A percentile compares a stretch with the other conserved stretches of the same genome.
phyloP scores from a whole-genome alignment of 2,329 filamentous ascomycete species.

The Sclerotinia glacialis region DNA sequence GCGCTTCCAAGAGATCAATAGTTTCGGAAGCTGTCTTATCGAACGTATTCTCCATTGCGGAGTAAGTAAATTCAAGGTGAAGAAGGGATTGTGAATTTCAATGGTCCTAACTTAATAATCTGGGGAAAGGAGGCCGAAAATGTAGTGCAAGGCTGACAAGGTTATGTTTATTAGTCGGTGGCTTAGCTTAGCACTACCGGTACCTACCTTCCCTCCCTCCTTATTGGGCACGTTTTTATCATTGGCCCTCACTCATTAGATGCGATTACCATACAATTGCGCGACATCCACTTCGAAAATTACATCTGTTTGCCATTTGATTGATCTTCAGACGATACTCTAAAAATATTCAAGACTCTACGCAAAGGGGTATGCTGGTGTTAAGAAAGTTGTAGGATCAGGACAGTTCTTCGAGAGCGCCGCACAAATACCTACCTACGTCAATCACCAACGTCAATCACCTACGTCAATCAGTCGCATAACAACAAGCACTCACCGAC shows the following conservation, averaged over 20 bases:
- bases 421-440: slow-evolving; percentile 1
- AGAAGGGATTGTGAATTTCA: neutral
- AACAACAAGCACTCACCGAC: neutral
- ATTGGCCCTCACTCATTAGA: slow-evolving; percentile 3
- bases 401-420: slow-evolving; percentile 13
- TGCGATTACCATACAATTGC: slow-evolving; percentile 13
- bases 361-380: slow-evolving; percentile 10
- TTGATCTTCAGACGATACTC: neutral
- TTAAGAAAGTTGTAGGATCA: slow-evolving; percentile 4
- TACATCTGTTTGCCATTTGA: neutral
- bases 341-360: neutral
- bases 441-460: neutral
- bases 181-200: slow-evolving; percentile 15
- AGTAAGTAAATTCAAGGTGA: neutral
- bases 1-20: slow-evolving; percentile 38
- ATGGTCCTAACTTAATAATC: slow-evolving; percentile 1
- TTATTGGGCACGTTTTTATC: neutral
- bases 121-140: slow-evolving; percentile 9
- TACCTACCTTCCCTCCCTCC: no score
- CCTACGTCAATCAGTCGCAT: neutral
- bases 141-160: slow-evolving; percentile 17
- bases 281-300: neutral
- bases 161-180: slow-evolving; percentile 5
- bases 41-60: slow-evolving; percentile 35
- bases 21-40: slow-evolving; percentile 38